phyloP scores from a whole-genome alignment of 2,329 filamentous ascomycete species.

The Pseudogymnoascus sp. region DNA sequence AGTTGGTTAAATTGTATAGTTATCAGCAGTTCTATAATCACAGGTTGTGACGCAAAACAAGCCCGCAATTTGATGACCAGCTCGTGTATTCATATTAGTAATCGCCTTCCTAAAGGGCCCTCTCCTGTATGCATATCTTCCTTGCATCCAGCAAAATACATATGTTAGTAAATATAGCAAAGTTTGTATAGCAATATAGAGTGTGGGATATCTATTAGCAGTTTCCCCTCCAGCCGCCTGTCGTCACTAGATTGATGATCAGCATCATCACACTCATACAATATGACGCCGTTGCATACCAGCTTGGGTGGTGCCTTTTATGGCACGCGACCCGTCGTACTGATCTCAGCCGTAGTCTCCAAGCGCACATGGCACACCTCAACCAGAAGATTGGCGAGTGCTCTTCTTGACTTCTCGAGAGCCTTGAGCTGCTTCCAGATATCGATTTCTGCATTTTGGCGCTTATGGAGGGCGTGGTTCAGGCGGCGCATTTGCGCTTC shows the following conservation, averaged over 20 bases:
- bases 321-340: not conserved
- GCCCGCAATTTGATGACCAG: not conserved
- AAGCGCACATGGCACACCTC: not conserved
- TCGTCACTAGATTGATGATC: not conserved
- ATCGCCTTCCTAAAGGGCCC: not conserved
- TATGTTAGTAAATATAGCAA: not conserved
- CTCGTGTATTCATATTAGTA: not conserved
- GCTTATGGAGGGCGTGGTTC: not conserved
- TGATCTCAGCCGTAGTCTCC: not conserved
- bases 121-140: not conserved
- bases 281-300: not conserved
- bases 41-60: not conserved
- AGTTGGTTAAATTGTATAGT: slow-evolving; percentile 1
- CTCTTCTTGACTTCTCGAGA: not conserved
- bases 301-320: not conserved
- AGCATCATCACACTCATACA: not conserved
- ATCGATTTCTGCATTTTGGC: not conserved
- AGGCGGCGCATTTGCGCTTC: not conserved
- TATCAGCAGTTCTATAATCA: not conserved
- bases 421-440: slow-evolving; percentile 2
- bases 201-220: not conserved
- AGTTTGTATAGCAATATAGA: slow-evolving; percentile 1
- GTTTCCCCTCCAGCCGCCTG: not conserved
- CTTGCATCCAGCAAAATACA: not conserved
- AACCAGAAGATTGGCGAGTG: not conserved